phyloP scores from a whole-genome alignment of 2,329 filamentous ascomycete genomes.

The Colletotrichum siamense region DNA sequence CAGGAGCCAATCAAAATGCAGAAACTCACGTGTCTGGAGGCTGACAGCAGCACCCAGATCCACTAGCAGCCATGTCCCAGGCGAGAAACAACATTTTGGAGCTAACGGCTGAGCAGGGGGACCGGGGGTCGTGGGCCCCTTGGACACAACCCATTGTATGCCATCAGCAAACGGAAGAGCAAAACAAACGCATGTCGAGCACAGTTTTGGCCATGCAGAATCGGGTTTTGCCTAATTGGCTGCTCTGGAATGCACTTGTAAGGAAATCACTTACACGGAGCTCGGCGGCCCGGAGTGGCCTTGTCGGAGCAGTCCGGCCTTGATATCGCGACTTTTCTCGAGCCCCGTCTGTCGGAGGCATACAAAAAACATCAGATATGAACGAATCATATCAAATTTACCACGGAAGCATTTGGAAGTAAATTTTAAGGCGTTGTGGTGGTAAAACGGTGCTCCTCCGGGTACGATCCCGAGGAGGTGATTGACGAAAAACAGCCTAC shows the following conservation, averaged over 20 bases:
- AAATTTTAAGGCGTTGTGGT: background rate
- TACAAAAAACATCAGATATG: background rate
- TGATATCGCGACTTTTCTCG: conserved; percentile 12
- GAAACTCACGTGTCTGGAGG: conserved; percentile 19
- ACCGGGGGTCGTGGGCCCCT: conserved; percentile 21
- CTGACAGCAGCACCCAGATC: conserved; percentile 21
- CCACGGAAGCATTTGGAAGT: background rate
- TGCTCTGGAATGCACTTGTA: background rate
- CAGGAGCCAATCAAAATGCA: conserved; percentile 6
- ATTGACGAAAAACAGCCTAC: conserved; percentile 18
- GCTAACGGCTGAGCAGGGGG: conserved; percentile 22
- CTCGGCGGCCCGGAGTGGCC: background rate
- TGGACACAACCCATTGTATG: conserved; percentile 22
- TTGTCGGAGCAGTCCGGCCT: background rate
- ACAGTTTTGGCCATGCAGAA: background rate
- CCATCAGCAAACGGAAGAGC: conserved; percentile 8
- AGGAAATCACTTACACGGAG: conserved; percentile 21
- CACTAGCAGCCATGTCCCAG: conserved; percentile 3
- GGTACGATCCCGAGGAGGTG: conserved; percentile 15
- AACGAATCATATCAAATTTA: no score
- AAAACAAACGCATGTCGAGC: background rate
- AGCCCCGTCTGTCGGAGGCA: background rate
- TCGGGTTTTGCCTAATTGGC: background rate
- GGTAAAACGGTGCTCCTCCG: conserved; percentile 2
- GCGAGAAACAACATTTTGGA: conserved; percentile 19